Percentiles rank a stretch among this genome's conserved stretches.
These are phyloP conservation scores for Quercus suber DNA, from an alignment of 306 rosid genomes.

Conservation along the genomic window DNA sequence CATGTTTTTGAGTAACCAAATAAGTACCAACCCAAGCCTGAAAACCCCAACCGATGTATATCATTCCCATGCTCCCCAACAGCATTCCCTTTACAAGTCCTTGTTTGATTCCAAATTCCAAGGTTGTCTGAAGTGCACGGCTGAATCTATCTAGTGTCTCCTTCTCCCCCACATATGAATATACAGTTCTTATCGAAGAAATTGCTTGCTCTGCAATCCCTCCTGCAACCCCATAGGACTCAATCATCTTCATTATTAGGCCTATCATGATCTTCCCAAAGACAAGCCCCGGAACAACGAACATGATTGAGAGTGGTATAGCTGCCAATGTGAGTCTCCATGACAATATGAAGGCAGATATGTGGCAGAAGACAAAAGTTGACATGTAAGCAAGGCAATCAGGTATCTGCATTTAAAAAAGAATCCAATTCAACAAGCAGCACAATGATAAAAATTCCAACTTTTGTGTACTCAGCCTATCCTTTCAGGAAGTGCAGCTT, in stretches of 20 bases:
- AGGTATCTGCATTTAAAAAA: slow-evolving; percentile 58
- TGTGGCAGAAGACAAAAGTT: slow-evolving; percentile 79
- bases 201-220: slow-evolving; percentile 88
- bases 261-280: slow-evolving; percentile 80
- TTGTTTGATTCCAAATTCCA: slow-evolving; percentile 65
- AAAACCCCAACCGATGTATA: slow-evolving; percentile 85
- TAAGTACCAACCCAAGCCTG: slow-evolving; percentile 92
- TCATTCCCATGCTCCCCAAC: slow-evolving; percentile 90
- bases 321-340: slow-evolving; percentile 86
- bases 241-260: slow-evolving; percentile 75
- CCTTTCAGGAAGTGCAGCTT: not conserved
- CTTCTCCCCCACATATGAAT: slow-evolving; percentile 75
- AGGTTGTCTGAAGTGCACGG: slow-evolving; percentile 58
- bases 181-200: slow-evolving; percentile 80
- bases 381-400: slow-evolving; percentile 76
- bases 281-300: slow-evolving; percentile 69
- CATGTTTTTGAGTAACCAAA: slow-evolving; percentile 62
- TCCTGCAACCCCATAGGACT: slow-evolving; percentile 81
- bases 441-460: not conserved
- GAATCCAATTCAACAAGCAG: slow-evolving; percentile 5
- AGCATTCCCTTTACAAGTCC: slow-evolving; percentile 80
- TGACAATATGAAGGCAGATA: slow-evolving; percentile 72
- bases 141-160: slow-evolving; percentile 67
- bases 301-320: slow-evolving; percentile 76
- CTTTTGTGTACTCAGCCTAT: not conserved